phyloP scores from a whole-genome alignment of 2,329 filamentous ascomycete genomes.

The Aspergillus uvarum region DNA sequence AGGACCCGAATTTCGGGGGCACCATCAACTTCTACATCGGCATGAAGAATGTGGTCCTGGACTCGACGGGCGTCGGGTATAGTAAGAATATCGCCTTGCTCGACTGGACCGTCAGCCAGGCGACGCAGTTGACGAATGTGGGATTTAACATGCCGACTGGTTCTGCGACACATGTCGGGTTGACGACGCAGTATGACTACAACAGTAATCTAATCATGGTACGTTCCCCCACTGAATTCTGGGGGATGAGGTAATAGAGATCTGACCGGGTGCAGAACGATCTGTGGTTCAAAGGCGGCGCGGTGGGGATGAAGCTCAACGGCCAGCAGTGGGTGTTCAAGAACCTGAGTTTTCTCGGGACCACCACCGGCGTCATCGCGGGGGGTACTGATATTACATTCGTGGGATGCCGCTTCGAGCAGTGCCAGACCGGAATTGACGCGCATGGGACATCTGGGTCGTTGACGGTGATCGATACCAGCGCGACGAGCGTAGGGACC shows the following conservation, averaged over 20 bases:
- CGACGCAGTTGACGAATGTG: conserved; percentile 39
- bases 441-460: conserved; percentile 24
- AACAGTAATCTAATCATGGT: conserved; percentile 33
- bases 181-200: conserved; percentile 32
- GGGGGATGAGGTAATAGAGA: not conserved
- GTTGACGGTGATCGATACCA: conserved; percentile 25
- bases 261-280: conserved; percentile 22
- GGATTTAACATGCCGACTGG: conserved; percentile 38
- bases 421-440: conserved; percentile 27
- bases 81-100: conserved; percentile 32
- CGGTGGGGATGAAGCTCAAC: conserved; percentile 32
- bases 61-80: conserved; percentile 33
- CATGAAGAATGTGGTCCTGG: conserved; percentile 41
- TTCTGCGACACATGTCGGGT: conserved; percentile 34
- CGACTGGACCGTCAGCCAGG: conserved; percentile 43
- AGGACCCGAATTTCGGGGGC: conserved; percentile 33
- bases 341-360: conserved; percentile 59
- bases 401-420: conserved; percentile 27
- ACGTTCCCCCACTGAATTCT: conserved; percentile 6
- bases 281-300: conserved; percentile 30
- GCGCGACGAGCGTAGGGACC: conserved; percentile 11
- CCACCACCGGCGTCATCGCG: conserved; percentile 53
- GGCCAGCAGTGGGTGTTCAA: conserved; percentile 46
- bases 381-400: conserved; percentile 33
- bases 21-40: conserved; percentile 39